Percentiles rank a stretch among this genome's conserved stretches.
Conservation (phyloP, 2,329 filamentous ascomycete species). For the Ascochyta rabiei region DNA sequence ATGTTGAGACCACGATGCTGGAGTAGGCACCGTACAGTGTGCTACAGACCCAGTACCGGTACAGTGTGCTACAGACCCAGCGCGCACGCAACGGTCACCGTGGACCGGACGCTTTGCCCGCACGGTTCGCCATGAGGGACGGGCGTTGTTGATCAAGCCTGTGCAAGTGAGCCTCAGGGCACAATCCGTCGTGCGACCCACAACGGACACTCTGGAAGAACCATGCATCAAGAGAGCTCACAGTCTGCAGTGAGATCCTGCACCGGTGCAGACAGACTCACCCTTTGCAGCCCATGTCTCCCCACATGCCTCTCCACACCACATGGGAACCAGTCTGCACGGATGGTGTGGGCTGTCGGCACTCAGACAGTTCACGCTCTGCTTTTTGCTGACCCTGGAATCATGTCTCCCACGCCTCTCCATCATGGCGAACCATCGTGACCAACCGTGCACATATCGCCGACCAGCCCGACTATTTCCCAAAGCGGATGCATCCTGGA, state of each 20-base stretch:
- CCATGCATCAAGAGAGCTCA: background rate
- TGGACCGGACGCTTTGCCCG: background rate
- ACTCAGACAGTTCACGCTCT: background rate
- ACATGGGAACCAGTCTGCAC: background rate
- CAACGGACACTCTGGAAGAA: background rate
- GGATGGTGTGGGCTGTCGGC: conserved; percentile 3
- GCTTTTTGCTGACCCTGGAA: background rate
- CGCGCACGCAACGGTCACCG: background rate
- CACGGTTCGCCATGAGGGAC: background rate
- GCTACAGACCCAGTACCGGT: no score
- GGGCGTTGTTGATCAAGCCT: background rate
- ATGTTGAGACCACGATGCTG: background rate
- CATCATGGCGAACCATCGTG: no score
- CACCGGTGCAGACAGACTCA: background rate
- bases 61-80: conserved; percentile 2
- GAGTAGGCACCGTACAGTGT: no score
- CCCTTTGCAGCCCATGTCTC: background rate
- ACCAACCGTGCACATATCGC: no score
- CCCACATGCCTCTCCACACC: background rate
- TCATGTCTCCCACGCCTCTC: no score
- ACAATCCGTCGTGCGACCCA: conserved; percentile 2
- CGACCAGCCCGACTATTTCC: background rate
- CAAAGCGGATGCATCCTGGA: background rate
- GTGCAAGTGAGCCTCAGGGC: conserved; percentile 4
- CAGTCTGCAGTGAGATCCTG: background rate